Evolutionary conservation across 176 grass and related monocot species (phyloP), one percentile per base, ranked within the genome.

Genomic region (Hordeum marinum): DNA sequence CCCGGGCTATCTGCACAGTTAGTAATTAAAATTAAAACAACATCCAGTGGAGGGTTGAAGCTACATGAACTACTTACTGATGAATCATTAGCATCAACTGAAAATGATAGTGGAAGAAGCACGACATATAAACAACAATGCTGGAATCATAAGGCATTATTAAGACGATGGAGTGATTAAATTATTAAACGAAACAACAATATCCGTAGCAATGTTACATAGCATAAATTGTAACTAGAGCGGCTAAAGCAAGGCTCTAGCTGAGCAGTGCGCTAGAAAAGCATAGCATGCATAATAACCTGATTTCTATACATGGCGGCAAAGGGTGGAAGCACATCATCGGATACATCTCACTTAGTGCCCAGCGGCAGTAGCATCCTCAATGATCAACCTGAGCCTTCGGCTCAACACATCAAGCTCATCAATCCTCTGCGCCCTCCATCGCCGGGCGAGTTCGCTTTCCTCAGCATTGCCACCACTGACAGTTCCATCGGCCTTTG

Each of bases 311-410:
- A 91, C 89, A 91, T 7, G 59, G 60, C 41, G 23, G 32, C 50
- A 61, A 80, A 63, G 39, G 50, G 25, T 52, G 39, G 60, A 80
- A 63, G 81, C 40, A 76, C 63, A 54, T 71, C 89, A 81, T 54
- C 68, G 62, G 27, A 25, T 26, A 55, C 14, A 35, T 87, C 82
- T 79, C 42, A 55, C 50, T 90, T 34, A 91, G 41, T 71, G 82
- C 48, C 83, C 59, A 75, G 78, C 75, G 0, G 34, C 75, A 1
- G 87, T 54, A 27, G 84, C 77, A 94, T 85, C 77, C 82, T 94
- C 91, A 50, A 94, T 55, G 4, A 91, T 76, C 84, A 96, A 80
- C 87, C 94, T 85, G 46, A 96, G 88, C 72, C 94, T 90, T 45
- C 58, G 76, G 29, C 84, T 87, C 76, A 96, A 31, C 73, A 86